phyloP scores from a whole-genome alignment of 83 land plant genomes.

The Picea engelmannii region DNA sequence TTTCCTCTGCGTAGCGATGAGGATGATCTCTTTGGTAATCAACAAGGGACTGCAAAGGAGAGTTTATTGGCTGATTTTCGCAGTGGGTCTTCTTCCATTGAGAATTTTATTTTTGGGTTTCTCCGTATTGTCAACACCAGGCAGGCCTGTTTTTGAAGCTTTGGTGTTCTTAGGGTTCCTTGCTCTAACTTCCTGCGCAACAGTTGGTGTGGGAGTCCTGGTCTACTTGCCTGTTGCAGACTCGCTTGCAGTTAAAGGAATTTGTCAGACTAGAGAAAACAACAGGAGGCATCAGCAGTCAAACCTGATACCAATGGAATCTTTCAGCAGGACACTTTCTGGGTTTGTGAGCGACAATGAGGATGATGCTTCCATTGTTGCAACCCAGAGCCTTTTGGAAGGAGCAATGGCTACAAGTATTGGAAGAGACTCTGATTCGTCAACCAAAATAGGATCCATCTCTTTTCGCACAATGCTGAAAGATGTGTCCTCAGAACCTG shows the following conservation, averaged over 20 bases:
- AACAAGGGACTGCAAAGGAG: conserved; percentile 75
- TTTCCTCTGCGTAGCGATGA: conserved; percentile 68
- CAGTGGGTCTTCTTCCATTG: conserved; percentile 66
- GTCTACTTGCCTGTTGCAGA: conserved; percentile 89
- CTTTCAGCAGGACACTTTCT: conserved; percentile 26
- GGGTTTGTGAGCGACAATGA: conserved; percentile 30
- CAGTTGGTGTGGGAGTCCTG: conserved; percentile 71
- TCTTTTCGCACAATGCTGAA: conserved; percentile 55
- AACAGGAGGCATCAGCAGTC: conserved; percentile 1
- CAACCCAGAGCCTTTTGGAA: conserved; percentile 48
- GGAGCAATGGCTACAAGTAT: conserved; percentile 22
- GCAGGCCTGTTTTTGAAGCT: conserved; percentile 47
- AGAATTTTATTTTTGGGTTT: conserved; percentile 84
- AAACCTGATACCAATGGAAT: conserved; percentile 24
- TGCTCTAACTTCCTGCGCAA: conserved; percentile 57
- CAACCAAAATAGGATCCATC: conserved; percentile 56
- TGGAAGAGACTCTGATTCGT: conserved; percentile 41
- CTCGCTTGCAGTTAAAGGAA: conserved; percentile 67
- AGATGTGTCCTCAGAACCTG: conserved; percentile 24
- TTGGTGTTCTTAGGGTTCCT: conserved; percentile 75
- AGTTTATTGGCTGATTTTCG: conserved; percentile 66
- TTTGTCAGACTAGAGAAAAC: conserved; percentile 11
- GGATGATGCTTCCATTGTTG: conserved; percentile 41
- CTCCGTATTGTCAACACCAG: conserved; percentile 66
- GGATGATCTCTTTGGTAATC: conserved; percentile 77